Base-by-base conservation (phyloP, 495 filamentous ascomycete genomes). In the Chaetomium cochliodes region DNA sequence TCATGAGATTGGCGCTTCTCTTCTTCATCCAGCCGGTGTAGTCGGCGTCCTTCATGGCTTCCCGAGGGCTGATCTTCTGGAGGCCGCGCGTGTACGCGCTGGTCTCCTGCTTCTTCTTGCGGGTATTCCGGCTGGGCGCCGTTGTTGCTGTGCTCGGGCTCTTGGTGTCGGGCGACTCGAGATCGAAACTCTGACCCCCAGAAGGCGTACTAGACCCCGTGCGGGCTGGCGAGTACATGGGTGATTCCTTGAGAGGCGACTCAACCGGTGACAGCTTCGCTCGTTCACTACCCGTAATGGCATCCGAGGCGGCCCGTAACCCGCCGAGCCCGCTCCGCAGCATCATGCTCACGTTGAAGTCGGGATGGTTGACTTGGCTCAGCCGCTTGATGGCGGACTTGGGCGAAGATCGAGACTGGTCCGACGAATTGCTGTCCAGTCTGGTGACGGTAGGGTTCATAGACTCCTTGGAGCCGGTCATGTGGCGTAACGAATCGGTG, bases 21-120 rank as follows among this genome's bases (percentile, higher is more conserved):
- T 99, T 99, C 81, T 96, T 98, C 96, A 99, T 99, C 96, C 96
- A 99, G 26, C 96, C 96, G 67, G 87, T 92, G 71, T 93, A 99
- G 70, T 99, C 94, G 53, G 92, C 93, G 60, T 86, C 88, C 58
- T 84, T 78, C 77, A 97, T 93, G 65, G 94, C 92, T 72, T 96
- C 91, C 56, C 86, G 81, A 0, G 96, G 96, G 0, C 85, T 79
- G 67, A 93, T 90, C 77, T 91, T 90, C 70, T 90, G 86, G 22
- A 98, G 79, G 3, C 96, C 96, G 16, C 90, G 89, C 16, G 86
- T 90, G 77, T 97, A 98, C 6, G 96, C 94, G 71, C 92, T 96
- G 2, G 94, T 98, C 62, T 92, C 87, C 71, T 98, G 93, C 79
- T 98, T 98, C 72, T 83, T 82, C 77, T 82, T 83, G 23, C 85